phyloP scores from a whole-genome alignment of 164 flowering plant species.

The Vitis vinifera region ASM3070453v1 NC_081814.1:27346501-27347000 shows the following conservation, averaged over 20 bases:
- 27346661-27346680: background rate
- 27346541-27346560: too few species aligned
- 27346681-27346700: background rate
- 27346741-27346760: background rate
- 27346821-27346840: background rate
- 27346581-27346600: too few species aligned
- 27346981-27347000: slow-evolving; percentile 48
- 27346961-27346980: slow-evolving; percentile 69
- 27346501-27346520: too few species aligned
- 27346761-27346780: background rate
- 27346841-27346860: background rate
- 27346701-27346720: background rate
- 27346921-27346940: slow-evolving; percentile 75
- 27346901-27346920: slow-evolving; percentile 83
- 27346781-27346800: background rate
- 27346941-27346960: slow-evolving; percentile 69
- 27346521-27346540: too few species aligned
- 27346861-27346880: background rate
- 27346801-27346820: background rate
- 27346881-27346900: slow-evolving; percentile 34
- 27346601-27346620: background rate
- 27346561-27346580: too few species aligned
- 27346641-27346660: background rate
- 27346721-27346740: background rate
- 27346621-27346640: background rate